A percentile compares a stretch with the other conserved stretches of the same genome.
phyloP scores from a whole-genome alignment of 2,329 filamentous ascomycete species.

The Emericellopsis cladophorae region DNA sequence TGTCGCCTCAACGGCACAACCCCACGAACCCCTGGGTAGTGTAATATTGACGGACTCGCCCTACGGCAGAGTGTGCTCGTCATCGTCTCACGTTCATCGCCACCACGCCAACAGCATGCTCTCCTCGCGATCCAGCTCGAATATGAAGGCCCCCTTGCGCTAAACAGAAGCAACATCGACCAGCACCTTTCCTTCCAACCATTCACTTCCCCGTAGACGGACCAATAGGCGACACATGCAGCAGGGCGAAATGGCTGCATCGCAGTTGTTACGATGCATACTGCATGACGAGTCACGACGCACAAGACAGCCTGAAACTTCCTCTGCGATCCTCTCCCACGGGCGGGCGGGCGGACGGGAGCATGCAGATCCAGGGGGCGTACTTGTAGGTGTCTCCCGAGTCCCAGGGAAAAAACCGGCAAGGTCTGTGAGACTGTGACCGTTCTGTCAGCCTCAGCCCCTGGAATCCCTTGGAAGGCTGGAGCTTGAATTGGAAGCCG shows the following conservation, averaged over 20 bases:
- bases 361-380: not conserved
- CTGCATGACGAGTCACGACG: not conserved
- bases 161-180: too few relatives aligned
- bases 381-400: not conserved
- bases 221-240: not conserved
- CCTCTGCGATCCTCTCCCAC: not conserved
- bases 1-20: too few relatives aligned
- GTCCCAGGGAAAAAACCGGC: constrained; percentile 2
- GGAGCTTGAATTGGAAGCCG: not conserved
- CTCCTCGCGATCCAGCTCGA: too few relatives aligned
- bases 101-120: too few relatives aligned
- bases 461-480: not conserved
- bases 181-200: not conserved
- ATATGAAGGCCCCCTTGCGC: too few relatives aligned
- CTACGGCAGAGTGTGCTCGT: too few relatives aligned
- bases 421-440: not conserved
- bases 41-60: too few relatives aligned
- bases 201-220: not conserved
- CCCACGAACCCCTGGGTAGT: too few relatives aligned
- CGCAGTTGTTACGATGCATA: too few relatives aligned
- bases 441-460: not conserved
- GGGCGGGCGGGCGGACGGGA: not conserved
- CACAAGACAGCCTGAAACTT: not conserved
- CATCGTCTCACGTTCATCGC: too few relatives aligned
- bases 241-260: too few relatives aligned